Evolutionary conservation across 2,329 filamentous ascomycete genomes (phyloP).

Genomic region (Aspergillus sp.): DNA sequence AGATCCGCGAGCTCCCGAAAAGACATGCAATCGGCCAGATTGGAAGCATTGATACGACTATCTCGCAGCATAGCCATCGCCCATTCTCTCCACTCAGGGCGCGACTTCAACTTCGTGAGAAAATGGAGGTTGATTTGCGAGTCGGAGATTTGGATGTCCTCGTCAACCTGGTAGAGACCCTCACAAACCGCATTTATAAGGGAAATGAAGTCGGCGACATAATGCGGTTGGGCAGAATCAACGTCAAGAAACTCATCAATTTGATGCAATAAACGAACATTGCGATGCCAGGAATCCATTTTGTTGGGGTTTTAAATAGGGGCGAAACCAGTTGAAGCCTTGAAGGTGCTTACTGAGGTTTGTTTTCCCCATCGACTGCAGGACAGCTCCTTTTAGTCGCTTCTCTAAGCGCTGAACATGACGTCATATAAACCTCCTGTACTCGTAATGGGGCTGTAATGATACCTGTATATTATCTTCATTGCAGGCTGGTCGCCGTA

Average conservation of each 20-base stretch:
- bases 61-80: constrained; percentile 25
- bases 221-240: constrained; percentile 24
- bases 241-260: constrained; percentile 30
- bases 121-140: constrained; percentile 27
- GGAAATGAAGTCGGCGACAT: constrained; percentile 26
- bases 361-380: background rate
- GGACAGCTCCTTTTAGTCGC: background rate
- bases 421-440: constrained; percentile 10
- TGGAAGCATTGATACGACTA: constrained; percentile 21
- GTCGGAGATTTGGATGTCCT: constrained; percentile 25
- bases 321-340: background rate
- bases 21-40: constrained; percentile 19
- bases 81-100: constrained; percentile 28
- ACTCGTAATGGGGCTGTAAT: background rate
- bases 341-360: constrained; percentile 4
- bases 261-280: constrained; percentile 28
- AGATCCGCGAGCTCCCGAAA: constrained; percentile 25
- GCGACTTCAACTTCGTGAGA: constrained; percentile 26
- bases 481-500: background rate
- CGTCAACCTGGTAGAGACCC: constrained; percentile 27
- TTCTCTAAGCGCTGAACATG: constrained; percentile 9
- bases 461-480: background rate
- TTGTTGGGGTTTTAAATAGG: background rate
- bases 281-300: constrained; percentile 28
- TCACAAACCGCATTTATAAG: constrained; percentile 30